Conservation (phyloP, 768 basidiomycete species). For the Coprinopsis marcescibilis region DNA sequence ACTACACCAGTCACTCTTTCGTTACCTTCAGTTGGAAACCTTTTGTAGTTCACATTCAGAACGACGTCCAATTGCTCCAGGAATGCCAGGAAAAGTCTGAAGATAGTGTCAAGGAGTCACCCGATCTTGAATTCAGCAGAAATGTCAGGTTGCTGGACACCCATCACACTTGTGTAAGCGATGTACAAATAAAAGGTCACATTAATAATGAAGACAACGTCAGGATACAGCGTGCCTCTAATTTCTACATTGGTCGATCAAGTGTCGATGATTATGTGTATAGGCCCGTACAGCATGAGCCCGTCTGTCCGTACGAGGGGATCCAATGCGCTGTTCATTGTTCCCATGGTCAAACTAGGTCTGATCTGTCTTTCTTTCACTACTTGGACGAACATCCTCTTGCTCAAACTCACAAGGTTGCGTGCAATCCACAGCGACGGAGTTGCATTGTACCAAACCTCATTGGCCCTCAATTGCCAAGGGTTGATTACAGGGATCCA, state of each 20-base stretch:
- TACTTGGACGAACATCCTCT: conserved; percentile 12
- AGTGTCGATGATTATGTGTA: conserved; percentile 19
- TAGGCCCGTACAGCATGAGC: conserved; percentile 16
- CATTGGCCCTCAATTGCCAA: conserved; percentile 21
- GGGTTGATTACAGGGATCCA: conserved; percentile 24
- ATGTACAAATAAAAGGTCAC: conserved; percentile 13
- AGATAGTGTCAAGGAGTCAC: no score
- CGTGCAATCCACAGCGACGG: neutral
- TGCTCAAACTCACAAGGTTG: conserved; percentile 7
- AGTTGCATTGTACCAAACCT: conserved; percentile 22
- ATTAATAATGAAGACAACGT: neutral
- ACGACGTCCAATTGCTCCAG: conserved; percentile 2
- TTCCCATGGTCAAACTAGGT: neutral
- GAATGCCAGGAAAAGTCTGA: no score
- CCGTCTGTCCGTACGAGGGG: conserved; percentile 26
- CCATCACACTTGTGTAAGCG: no score
- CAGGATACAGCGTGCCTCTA: neutral
- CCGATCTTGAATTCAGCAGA: no score
- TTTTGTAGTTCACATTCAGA: conserved; percentile 4
- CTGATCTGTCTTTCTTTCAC: neutral
- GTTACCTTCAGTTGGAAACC: conserved; percentile 23
- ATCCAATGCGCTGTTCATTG: conserved; percentile 7
- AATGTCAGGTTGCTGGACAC: no score
- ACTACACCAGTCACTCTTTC: conserved; percentile 26
- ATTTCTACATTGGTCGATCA: conserved; percentile 17